Base-by-base conservation (phyloP, 495 filamentous ascomycete genomes). In the Lepraria neglecta region DNA sequence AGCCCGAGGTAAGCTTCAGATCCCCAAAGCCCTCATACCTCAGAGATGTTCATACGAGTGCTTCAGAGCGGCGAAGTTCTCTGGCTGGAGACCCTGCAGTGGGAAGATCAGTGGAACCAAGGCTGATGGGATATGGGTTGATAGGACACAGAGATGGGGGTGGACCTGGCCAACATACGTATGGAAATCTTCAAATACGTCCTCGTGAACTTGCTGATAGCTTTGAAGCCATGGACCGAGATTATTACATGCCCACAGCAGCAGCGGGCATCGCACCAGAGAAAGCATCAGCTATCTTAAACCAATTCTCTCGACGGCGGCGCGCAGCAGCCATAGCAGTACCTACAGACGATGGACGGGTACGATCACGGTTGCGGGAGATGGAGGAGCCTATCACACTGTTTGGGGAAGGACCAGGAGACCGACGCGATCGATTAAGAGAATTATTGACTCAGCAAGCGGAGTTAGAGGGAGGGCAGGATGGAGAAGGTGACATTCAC, bases 381-480 rank as follows among this genome's bases (percentile, higher is more conserved):
- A 78, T 96, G 42, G 89, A 88, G 12, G 86, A 99, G 70, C 95
- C 94, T 3, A 87, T 97, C 59, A 99, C 95, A 6, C 79, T 97
- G 0, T 99, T 99, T 67, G 94, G 90, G 48, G 94, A 99, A 78
- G 91, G 90, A 6, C 87, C 87, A 0, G 84, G 78, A 6, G 92
- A 97, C 66, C 78, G 94, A 60, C 81, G 94, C 75, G 94, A 97
- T 64, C 82, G 94, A 59, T 70, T 99, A 62, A 84, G 94, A 67
- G 87, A 90, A 69, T 75, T 97, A 0, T 77, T 97, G 45, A 86
- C 86, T 3, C 81, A 82, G 40, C 77, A 89, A 61, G 82, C 84
- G n/a, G 90, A 95, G 64, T 73, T 78, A 57, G 78, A 82, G 70
- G 74, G 71, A 35, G 65, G 66, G 14, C 82, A 79, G 44, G 84